These are phyloP conservation scores for Parasitella parasitica DNA, from an alignment of 371 early-diverging fungal genomes.

Conservation along the genomic window DNA sequence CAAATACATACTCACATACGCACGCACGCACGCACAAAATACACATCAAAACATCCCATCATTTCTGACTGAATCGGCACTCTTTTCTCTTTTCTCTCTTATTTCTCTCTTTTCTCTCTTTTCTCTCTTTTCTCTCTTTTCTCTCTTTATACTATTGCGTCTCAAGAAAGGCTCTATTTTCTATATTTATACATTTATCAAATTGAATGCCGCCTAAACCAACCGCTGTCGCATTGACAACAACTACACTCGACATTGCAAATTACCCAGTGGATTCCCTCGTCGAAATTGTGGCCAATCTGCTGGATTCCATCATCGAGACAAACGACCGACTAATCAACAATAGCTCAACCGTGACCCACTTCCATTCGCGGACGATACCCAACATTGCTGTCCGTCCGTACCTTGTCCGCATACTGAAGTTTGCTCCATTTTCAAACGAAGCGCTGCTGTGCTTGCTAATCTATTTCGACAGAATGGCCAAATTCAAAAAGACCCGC, in stretches of 20 bases:
- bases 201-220: constrained; percentile 6
- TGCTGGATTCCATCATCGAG: constrained; percentile 55
- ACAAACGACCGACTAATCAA: constrained; percentile 67
- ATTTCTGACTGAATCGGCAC: neutral
- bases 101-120: neutral
- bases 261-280: constrained; percentile 34
- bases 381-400: constrained; percentile 71
- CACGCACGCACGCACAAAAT: neutral
- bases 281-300: constrained; percentile 48
- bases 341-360: constrained; percentile 52
- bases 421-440: constrained; percentile 79
- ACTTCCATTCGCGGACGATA: constrained; percentile 83
- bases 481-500: constrained; percentile 35
- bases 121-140: neutral
- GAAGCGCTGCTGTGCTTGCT: constrained; percentile 73
- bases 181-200: neutral
- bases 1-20: neutral
- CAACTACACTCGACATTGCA: constrained; percentile 32
- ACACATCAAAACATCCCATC: neutral
- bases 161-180: neutral
- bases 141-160: neutral
- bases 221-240: neutral
- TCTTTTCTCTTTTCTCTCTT: neutral
- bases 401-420: constrained; percentile 70
- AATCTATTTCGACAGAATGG: constrained; percentile 87